phyloP scores from a whole-genome alignment of 371 early-diverging fungal genomes.

The Coemansia sp. region DNA sequence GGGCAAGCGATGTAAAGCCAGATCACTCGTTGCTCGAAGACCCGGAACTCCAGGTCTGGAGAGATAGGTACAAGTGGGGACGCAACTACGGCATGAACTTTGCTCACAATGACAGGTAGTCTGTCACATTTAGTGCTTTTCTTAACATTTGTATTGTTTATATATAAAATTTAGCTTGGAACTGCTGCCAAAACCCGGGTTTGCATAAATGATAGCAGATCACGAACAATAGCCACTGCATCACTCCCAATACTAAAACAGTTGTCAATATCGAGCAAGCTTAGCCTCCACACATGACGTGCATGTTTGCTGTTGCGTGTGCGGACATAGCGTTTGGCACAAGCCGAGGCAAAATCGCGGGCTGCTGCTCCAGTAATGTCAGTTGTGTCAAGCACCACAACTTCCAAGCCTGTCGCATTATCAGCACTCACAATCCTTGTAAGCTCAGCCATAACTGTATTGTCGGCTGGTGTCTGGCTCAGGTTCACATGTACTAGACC shows the following conservation, averaged over 20 bases:
- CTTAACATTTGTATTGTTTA: neutral
- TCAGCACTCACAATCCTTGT: neutral
- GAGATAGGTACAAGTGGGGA: conserved; percentile 49
- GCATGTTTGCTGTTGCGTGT: neutral
- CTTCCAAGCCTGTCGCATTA: conserved; percentile 15
- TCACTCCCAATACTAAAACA: conserved; percentile 33
- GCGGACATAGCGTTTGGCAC: conserved; percentile 20
- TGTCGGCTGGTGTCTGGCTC: conserved; percentile 28
- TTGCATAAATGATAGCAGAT: conserved; percentile 24
- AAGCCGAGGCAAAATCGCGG: conserved; percentile 39
- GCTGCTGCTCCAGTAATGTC: conserved; percentile 32
- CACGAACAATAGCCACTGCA: conserved; percentile 24
- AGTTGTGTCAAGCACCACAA: conserved; percentile 27
- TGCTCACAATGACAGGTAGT: conserved; percentile 39
- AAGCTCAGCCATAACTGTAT: conserved; percentile 20
- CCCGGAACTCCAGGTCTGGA: conserved; percentile 42
- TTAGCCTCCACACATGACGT: conserved; percentile 20
- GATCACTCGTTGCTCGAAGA: conserved; percentile 40
- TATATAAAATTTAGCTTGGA: neutral
- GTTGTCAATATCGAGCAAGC: conserved; percentile 33
- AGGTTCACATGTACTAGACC: conserved; percentile 29
- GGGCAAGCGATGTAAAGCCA: conserved; percentile 11
- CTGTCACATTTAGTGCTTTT: neutral
- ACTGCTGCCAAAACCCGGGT: conserved; percentile 10
- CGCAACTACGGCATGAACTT: conserved; percentile 45